phyloP scores from a whole-genome alignment of 345 rosid genomes.

The Nephelium lappaceum region DNA sequence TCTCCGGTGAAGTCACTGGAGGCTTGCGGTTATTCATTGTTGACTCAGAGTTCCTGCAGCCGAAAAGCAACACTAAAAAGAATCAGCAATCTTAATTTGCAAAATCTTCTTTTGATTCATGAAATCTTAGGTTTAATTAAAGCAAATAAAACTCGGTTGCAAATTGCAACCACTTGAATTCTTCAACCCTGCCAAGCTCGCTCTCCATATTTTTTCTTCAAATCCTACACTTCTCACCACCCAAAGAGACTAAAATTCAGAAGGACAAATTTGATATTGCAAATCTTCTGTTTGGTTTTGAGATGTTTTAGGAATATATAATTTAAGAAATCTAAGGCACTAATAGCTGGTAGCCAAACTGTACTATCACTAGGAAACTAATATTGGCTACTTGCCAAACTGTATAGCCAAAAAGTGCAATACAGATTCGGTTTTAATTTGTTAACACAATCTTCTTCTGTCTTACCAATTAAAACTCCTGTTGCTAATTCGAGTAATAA shows the following conservation, averaged over 20 bases:
- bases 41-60: slow-evolving; percentile 54
- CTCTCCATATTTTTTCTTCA: neutral
- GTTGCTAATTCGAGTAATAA: neutral
- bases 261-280: neutral
- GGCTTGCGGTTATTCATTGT: slow-evolving; percentile 51
- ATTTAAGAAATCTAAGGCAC: neutral
- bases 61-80: neutral
- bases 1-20: slow-evolving; percentile 56
- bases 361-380: neutral
- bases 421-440: neutral
- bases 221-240: slow-evolving; percentile 6
- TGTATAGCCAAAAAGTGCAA: neutral
- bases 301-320: neutral
- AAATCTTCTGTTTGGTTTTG: neutral
- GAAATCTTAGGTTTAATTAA: neutral
- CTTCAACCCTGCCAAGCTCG: neutral
- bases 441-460: neutral
- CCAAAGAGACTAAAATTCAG: slow-evolving; percentile 14
- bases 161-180: neutral
- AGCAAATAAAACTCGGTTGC: neutral
- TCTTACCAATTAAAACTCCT: neutral
- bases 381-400: neutral
- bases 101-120: neutral
- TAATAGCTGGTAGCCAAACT: neutral
- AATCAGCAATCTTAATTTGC: neutral